phyloP scores from a whole-genome alignment of 768 basidiomycete species.

The Cantharellus cinnabarinus region DNA sequence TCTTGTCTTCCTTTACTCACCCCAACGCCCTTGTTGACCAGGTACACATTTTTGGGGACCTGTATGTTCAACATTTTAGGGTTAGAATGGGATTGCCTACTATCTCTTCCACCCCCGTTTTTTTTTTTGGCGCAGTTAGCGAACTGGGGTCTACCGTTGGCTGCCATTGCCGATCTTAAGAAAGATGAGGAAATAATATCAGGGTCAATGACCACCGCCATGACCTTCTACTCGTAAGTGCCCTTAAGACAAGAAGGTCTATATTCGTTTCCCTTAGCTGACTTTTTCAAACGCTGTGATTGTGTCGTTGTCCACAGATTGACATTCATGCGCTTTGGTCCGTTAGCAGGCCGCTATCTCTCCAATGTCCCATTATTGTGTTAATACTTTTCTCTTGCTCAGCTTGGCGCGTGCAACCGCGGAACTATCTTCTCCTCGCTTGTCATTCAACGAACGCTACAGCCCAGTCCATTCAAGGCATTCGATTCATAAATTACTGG shows the following conservation, averaged over 20 bases:
- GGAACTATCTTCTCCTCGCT: conserved; percentile 88
- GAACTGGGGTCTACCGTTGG: conserved; percentile 95
- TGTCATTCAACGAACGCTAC: conserved; percentile 85
- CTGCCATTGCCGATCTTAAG: conserved; percentile 69
- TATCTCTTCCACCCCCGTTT: conserved; percentile 2
- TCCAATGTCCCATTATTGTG: not conserved
- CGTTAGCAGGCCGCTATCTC: conserved; percentile 11
- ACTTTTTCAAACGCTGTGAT: too few species aligned
- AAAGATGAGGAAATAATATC: conserved; percentile 97
- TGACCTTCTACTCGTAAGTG: conserved; percentile 81
- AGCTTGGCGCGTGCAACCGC: conserved; percentile 92
- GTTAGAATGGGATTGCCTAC: not conserved
- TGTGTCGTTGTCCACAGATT: conserved; percentile 16
- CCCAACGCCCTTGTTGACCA: conserved; percentile 18
- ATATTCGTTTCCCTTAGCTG: too few species aligned
- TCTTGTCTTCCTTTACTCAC: not conserved
- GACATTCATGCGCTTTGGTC: conserved; percentile 94
- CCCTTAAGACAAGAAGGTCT: not conserved
- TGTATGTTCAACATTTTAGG: conserved; percentile 20
- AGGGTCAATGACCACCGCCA: conserved; percentile 85
- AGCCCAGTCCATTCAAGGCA: conserved; percentile 67
- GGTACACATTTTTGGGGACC: conserved; percentile 98
- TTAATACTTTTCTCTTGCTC: conserved; percentile 3
- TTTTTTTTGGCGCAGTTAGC: conserved; percentile 41
- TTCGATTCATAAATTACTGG: conserved; percentile 81